phyloP scores from a whole-genome alignment of 805 yeast species.

The Suhomyces emberorum region DNA sequence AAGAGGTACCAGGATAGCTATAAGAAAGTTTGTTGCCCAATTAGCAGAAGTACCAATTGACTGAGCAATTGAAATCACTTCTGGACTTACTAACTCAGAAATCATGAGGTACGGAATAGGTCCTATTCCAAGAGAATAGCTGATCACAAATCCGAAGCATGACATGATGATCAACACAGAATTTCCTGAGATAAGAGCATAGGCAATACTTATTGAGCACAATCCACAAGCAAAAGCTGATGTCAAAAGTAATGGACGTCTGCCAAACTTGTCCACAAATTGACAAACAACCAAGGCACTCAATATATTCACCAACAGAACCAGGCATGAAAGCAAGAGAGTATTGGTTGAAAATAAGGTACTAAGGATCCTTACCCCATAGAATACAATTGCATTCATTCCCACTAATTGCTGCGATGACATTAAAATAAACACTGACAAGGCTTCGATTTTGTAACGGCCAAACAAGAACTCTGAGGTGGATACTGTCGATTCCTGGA shows the following conservation, averaged over 20 bases:
- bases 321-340: slow-evolving; percentile 14
- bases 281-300: slow-evolving; percentile 14
- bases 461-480: slow-evolving; percentile 21
- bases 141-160: slow-evolving; percentile 32
- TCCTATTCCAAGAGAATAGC: slow-evolving; percentile 35
- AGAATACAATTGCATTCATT: slow-evolving; percentile 24
- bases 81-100: slow-evolving; percentile 32
- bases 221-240: slow-evolving; percentile 23
- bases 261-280: slow-evolving; percentile 17
- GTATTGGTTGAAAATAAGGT: slow-evolving; percentile 13
- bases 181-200: slow-evolving; percentile 17
- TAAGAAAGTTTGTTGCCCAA: slow-evolving; percentile 32
- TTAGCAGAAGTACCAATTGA: slow-evolving; percentile 33
- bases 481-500: slow-evolving; percentile 26
- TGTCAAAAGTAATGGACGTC: slow-evolving; percentile 25
- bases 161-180: slow-evolving; percentile 19
- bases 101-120: slow-evolving; percentile 39
- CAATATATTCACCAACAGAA: slow-evolving; percentile 17
- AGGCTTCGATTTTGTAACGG: neutral
- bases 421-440: slow-evolving; percentile 34
- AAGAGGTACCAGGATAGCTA: slow-evolving; percentile 33
- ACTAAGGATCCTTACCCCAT: slow-evolving; percentile 20
- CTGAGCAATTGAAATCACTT: slow-evolving; percentile 33
- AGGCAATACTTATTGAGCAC: slow-evolving; percentile 23
- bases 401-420: slow-evolving; percentile 35